A percentile compares a stretch with the other conserved stretches of the same genome.
Conservation (phyloP, 345 rosid genomes). For the Linum trigynum region DNA sequence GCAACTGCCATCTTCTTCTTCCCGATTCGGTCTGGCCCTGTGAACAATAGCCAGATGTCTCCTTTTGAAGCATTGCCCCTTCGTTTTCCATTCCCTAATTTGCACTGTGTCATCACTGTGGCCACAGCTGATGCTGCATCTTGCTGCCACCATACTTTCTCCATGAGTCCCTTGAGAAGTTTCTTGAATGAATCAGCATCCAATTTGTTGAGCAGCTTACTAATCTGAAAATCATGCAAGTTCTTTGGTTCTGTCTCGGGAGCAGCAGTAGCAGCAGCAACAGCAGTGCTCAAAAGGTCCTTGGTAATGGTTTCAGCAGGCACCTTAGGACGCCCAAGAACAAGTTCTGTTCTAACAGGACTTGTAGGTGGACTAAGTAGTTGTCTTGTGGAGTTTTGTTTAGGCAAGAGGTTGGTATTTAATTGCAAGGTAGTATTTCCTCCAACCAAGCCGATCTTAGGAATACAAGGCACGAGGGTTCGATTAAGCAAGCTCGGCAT, state of each 20-base stretch:
- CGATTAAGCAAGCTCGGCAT: conserved; percentile 40
- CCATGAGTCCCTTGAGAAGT: conserved; percentile 64
- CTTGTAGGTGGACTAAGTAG: conserved; percentile 43
- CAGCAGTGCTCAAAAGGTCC: conserved; percentile 62
- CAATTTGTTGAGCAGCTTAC: conserved; percentile 28
- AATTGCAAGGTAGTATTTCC: conserved; percentile 31
- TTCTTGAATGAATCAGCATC: conserved; percentile 69
- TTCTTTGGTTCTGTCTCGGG: conserved; percentile 41
- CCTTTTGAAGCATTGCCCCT: conserved; percentile 52
- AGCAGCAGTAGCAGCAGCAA: conserved; percentile 40
- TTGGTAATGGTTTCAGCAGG: conserved; percentile 23
- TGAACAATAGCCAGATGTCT: conserved; percentile 71
- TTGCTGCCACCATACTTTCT: conserved; percentile 88
- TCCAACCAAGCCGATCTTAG: conserved; percentile 41
- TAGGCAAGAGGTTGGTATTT: conserved; percentile 23
- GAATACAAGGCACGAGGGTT: conserved; percentile 45
- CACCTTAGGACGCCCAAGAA: conserved; percentile 55
- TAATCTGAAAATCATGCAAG: conserved; percentile 29
- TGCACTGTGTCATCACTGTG: conserved; percentile 57
- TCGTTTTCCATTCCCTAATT: conserved; percentile 54
- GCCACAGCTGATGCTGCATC: conserved; percentile 88
- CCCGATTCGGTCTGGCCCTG: conserved; percentile 80
- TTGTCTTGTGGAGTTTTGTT: conserved; percentile 20
- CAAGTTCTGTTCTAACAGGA: conserved; percentile 81
- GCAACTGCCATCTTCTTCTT: conserved; percentile 84